Evolutionary conservation across 192 early-diverging fungal species (phyloP).

Genomic region (Thoreauomyces humboldtii): DNA sequence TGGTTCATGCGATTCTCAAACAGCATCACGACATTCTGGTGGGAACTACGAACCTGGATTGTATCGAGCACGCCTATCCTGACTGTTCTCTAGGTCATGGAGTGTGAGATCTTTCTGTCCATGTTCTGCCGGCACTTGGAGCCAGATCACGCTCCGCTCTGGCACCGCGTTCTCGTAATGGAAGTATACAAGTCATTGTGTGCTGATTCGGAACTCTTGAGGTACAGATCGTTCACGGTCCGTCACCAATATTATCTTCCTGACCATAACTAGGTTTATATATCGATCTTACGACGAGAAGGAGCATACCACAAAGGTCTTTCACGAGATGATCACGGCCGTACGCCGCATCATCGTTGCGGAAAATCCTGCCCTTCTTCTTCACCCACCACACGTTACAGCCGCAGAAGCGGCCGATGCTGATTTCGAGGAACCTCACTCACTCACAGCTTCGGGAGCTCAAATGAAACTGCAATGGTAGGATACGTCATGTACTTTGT

Average conservation of each 20-base stretch:
- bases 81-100: constrained; percentile 58
- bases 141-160: constrained; percentile 66
- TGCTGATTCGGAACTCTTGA: constrained; percentile 57
- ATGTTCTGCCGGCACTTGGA: constrained; percentile 83
- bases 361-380: constrained; percentile 60
- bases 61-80: constrained; percentile 3
- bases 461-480: constrained; percentile 73
- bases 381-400: constrained; percentile 21
- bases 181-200: constrained; percentile 75
- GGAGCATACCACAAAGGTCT: constrained; percentile 69
- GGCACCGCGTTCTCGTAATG: constrained; percentile 78
- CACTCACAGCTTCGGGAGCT: constrained; percentile 49
- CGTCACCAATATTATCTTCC: constrained; percentile 2
- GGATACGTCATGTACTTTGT: neutral
- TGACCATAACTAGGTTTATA: constrained; percentile 42
- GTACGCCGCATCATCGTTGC: constrained; percentile 68
- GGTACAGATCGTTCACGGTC: constrained; percentile 35
- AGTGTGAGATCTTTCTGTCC: constrained; percentile 93
- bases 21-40: constrained; percentile 71
- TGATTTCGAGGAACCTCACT: constrained; percentile 19
- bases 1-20: constrained; percentile 77
- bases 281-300: constrained; percentile 78
- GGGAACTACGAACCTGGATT: neutral
- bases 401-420: constrained; percentile 12
- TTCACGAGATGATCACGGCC: constrained; percentile 76